Conservation (phyloP, 257 asterid species). For the Schizonepeta tenuifolia region DNA sequence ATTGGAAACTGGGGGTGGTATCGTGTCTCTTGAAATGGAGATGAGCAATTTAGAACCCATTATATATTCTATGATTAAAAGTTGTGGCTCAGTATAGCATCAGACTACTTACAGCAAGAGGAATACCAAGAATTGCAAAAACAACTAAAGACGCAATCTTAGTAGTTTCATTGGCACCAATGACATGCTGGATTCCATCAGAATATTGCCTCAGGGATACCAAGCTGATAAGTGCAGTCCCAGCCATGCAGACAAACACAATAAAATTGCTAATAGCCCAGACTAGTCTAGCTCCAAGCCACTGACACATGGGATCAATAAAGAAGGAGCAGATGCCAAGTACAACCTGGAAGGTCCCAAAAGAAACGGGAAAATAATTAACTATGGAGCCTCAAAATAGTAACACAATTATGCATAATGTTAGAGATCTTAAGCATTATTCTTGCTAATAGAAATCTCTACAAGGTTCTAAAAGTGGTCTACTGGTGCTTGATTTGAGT, state of each 20-base stretch:
- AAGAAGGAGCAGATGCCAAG: slow-evolving; percentile 85
- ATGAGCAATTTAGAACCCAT: slow-evolving; percentile 4
- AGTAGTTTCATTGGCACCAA: slow-evolving; percentile 71
- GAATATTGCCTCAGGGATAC: slow-evolving; percentile 65
- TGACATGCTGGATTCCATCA: slow-evolving; percentile 70
- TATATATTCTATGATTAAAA: background rate
- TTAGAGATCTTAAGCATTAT: slow-evolving; percentile 23
- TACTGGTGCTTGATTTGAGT: slow-evolving; percentile 57
- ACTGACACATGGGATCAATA: slow-evolving; percentile 83
- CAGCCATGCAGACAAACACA: slow-evolving; percentile 87
- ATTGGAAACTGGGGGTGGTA: slow-evolving; percentile 12
- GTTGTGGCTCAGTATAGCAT: slow-evolving; percentile 21
- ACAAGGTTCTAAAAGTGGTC: slow-evolving; percentile 33
- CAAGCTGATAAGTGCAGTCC: slow-evolving; percentile 83
- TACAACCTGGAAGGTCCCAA: slow-evolving; percentile 64
- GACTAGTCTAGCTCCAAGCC: slow-evolving; percentile 83
- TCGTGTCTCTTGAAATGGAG: background rate
- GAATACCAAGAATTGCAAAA: slow-evolving; percentile 93
- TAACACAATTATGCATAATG: background rate
- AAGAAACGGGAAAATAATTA: slow-evolving; percentile 8
- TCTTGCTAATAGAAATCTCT: slow-evolving; percentile 31
- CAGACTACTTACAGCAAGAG: slow-evolving; percentile 82
- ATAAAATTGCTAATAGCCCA: slow-evolving; percentile 91
- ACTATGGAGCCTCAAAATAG: background rate
- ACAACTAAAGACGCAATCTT: slow-evolving; percentile 85